Evolutionary conservation across 2,329 filamentous ascomycete species (phyloP), one percentile per base, ranked within the genome.

Genomic region (Dactylellina leptospora): DNA sequence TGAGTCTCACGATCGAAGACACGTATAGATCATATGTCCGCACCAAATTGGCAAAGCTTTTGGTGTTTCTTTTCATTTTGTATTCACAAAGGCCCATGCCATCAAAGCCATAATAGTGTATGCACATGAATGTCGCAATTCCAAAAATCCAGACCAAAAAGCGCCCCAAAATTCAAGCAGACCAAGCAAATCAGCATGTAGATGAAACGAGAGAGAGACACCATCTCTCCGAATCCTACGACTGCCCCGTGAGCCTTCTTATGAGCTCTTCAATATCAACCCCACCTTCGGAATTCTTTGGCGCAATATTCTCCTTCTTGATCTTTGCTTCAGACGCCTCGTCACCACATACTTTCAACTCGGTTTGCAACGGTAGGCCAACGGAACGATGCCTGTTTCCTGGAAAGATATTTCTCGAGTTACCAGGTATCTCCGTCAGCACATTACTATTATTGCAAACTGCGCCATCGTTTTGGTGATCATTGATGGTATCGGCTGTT

Each of bases 241-340:
- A 62, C 58, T 56, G 42, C 44, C 48, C 68, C 5, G 68, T 72
- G 38, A 72, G 59, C 47, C 54, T 61, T 53, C 59, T 62, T 59
- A 72, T 72, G 23, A 72, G 59, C 28, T 64, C 68, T 50, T 72
- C 68, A 13, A 72, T 64, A 44, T 72, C 68, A 25, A 72, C 27
- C 4, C 27, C 59, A 9, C 53, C 28, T n/a, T 63, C 28, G 36
- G n/a, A n/a, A 30, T 59, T 64, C 18, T 20, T 47, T 11, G 68
- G 68, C 23, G 50, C 55, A 30, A 59, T 13, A 55, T 72, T 72
- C 30, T 72, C 68, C 30, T 72, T 60, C 53, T 60, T 72, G 13
- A 33, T 25, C 9, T 13, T 33, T 13, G 20, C 27, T n/a, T 63
- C 58, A 16, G 16, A 1, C 13, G 54, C 38, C 9, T 11, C 25